Base-by-base conservation (phyloP, 768 basidiomycete species). In the Lanmaoa pseudosensibilis region DNA sequence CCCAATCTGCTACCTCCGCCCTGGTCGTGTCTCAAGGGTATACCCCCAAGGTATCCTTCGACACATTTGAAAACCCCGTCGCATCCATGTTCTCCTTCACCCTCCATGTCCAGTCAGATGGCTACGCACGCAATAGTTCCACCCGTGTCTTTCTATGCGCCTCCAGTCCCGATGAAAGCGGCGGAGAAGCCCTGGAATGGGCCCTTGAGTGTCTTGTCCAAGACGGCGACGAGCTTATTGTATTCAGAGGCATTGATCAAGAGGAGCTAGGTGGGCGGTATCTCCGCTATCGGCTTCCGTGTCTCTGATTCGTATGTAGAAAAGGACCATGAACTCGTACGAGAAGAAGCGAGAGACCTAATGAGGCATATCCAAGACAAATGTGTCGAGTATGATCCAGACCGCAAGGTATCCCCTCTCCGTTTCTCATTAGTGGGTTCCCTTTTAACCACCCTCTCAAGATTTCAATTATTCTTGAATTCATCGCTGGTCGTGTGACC, bases 111-210 rank as follows among this genome's bases (percentile, higher is more conserved):
- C 92, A 95, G 71, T 86, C 84, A 9, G 90, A 87, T 2, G 88
- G 88, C 2, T 98, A 94, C 70, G 75, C 77, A 41, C 81, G 92
- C 32, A 86, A 79, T 4, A 79, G 87, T 30, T 83, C 84, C 50
- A 95, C 94, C 1, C 81, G 96, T 0, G 91, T 91, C 1, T 98
- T 93, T 72, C 79, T 97, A 1, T 95, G 94, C 56, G 95, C 95
- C 0, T 81, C 92, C 1, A 91, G 90, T 43, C 78, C 87, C 0
- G 94, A 97, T 64, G 94, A 96, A 74, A 91, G 88, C 56, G 95
- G 95, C 0, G 74, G 79, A 7, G 85, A 94, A 64, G 95, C 96
- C 0, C 76, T 98, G 9, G 92, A 97, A 54, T 99, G 96, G 96
- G 79, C 84, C n/a, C 79, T 98, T 30, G 90, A 92, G 63, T 80